Percentiles rank a stretch among this genome's conserved stretches.
Evolutionary conservation across 495 filamentous ascomycete genomes (phyloP).

Genomic region (Pyrenopolyporus hunteri): DNA sequence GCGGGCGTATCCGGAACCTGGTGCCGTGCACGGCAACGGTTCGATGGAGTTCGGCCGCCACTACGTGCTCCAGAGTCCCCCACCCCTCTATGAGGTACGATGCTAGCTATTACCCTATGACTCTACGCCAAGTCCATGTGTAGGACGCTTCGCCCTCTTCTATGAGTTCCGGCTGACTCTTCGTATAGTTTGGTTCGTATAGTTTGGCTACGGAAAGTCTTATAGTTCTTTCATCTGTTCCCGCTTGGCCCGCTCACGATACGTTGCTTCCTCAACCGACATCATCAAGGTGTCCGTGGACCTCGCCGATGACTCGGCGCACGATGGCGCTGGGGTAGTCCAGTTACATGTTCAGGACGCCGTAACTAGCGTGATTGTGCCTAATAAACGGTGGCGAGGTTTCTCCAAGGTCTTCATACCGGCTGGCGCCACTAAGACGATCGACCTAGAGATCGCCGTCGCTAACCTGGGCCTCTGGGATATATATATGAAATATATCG

Average conservation of each 20-base stretch:
- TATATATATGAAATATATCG: conserved; percentile 68
- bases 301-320: conserved; percentile 61
- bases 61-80: conserved; percentile 65
- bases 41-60: conserved; percentile 68
- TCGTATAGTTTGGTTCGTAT: background rate
- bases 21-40: conserved; percentile 57
- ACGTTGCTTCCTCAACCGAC: conserved; percentile 50
- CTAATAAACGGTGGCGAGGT: conserved; percentile 69
- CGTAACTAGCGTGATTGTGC: conserved; percentile 66
- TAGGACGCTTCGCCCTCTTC: background rate
- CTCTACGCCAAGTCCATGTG: background rate
- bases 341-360: conserved; percentile 70
- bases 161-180: background rate
- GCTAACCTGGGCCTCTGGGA: conserved; percentile 64
- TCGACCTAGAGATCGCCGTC: conserved; percentile 59
- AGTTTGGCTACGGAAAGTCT: conserved; percentile 70
- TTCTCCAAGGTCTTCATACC: conserved; percentile 70
- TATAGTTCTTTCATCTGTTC: conserved; percentile 68
- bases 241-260: conserved; percentile 53
- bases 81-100: conserved; percentile 59
- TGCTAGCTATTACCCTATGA: too few species aligned
- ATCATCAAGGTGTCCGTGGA: conserved; percentile 61
- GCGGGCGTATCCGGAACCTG: conserved; percentile 57
- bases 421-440: conserved; percentile 63
- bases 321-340: conserved; percentile 69